phyloP scores from a whole-genome alignment of 306 rosid species.

The Urtica urens region DNA sequence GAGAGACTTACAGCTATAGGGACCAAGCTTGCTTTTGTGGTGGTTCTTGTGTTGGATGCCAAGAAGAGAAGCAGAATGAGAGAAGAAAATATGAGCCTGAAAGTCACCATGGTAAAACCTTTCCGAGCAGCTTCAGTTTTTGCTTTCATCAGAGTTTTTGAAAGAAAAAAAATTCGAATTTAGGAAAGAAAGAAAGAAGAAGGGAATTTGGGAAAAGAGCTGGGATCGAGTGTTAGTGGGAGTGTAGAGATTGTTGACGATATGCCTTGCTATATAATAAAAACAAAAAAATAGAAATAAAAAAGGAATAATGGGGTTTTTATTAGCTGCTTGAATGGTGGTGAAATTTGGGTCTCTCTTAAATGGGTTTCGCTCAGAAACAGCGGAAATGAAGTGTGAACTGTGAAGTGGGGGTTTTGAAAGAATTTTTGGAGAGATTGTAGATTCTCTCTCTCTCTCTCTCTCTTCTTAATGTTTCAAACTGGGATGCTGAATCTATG shows the following conservation, averaged over 20 bases:
- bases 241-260: too few species aligned
- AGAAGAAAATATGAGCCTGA: slow-evolving; percentile 44
- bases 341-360: slow-evolving; percentile 4
- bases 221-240: slow-evolving; percentile 7
- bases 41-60: slow-evolving; percentile 27
- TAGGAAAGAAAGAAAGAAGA: background rate
- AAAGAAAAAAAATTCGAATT: background rate
- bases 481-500: too few species aligned
- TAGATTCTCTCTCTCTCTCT: background rate
- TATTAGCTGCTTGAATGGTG: slow-evolving; percentile 24
- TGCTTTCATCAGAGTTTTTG: slow-evolving; percentile 1
- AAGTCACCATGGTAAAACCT: slow-evolving; percentile 33
- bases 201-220: slow-evolving; percentile 17
- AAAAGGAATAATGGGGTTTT: slow-evolving; percentile 15
- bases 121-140: slow-evolving; percentile 19
- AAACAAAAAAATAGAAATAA: too few species aligned
- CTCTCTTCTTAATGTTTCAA: background rate
- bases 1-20: slow-evolving; percentile 37
- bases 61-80: slow-evolving; percentile 39
- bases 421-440: background rate
- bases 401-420: background rate
- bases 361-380: slow-evolving; percentile 8
- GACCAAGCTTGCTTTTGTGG: slow-evolving; percentile 32
- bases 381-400: background rate
- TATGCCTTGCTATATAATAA: too few species aligned